A percentile compares a stretch with the other conserved stretches of the same genome.
phyloP scores from a whole-genome alignment of 1,139 yeast species.

The Kodamaea plutei region DNA sequence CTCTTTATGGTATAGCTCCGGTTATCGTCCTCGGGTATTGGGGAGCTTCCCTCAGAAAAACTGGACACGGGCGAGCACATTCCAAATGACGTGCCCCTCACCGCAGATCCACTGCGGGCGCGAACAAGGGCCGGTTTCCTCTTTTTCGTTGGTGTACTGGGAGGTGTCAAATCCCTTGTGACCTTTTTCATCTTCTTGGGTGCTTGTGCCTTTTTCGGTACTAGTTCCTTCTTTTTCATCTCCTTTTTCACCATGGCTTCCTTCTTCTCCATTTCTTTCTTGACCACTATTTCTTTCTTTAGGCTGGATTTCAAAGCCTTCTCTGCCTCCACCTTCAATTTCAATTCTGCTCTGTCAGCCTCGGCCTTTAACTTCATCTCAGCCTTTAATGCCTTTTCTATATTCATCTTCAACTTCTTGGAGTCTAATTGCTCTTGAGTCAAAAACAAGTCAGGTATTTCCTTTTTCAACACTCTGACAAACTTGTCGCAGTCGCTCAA shows the following conservation, averaged over 20 bases:
- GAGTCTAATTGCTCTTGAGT: slow-evolving; percentile 51
- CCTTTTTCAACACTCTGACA: slow-evolving; percentile 49
- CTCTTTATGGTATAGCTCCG: too few species aligned
- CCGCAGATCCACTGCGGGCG: slow-evolving; percentile 6
- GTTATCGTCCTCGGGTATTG: too few species aligned
- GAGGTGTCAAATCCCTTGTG: slow-evolving; percentile 21
- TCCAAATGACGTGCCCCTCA: slow-evolving; percentile 9
- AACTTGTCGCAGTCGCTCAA: slow-evolving; percentile 80
- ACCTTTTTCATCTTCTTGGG: not conserved
- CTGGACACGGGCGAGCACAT: slow-evolving; percentile 21
- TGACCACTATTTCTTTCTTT: slow-evolving; percentile 8
- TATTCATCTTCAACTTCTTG: slow-evolving; percentile 30
- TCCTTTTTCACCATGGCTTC: slow-evolving; percentile 8
- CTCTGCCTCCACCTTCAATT: slow-evolving; percentile 10
- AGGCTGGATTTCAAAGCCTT: slow-evolving; percentile 4
- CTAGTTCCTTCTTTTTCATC: slow-evolving; percentile 5
- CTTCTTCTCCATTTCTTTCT: slow-evolving; percentile 10
- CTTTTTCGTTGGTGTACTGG: slow-evolving; percentile 28
- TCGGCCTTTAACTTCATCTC: slow-evolving; percentile 8
- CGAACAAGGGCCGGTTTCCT: slow-evolving; percentile 12
- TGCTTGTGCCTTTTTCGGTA: slow-evolving; percentile 4
- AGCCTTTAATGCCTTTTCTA: slow-evolving; percentile 7
- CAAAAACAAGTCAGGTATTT: slow-evolving; percentile 56
- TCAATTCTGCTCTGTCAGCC: slow-evolving; percentile 8
- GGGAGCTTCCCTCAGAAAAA: slow-evolving; percentile 13